A percentile compares a stretch with the other conserved stretches of the same genome.
Evolutionary conservation across 2,329 filamentous ascomycete species (phyloP).

Genomic region (Claviceps maximensis): DNA sequence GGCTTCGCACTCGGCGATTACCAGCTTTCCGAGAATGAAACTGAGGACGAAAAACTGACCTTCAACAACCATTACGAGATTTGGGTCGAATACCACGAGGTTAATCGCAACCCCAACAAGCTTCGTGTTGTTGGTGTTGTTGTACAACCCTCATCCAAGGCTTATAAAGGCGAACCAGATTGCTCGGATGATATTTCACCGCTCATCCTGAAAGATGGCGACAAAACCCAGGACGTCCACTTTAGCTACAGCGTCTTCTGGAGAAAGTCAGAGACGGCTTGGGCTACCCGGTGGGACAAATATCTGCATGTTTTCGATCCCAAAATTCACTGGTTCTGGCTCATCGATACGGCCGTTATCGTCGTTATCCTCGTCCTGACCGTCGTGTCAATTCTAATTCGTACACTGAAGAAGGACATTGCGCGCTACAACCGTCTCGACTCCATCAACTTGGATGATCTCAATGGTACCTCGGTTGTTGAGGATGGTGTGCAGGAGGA

Average conservation of each 20-base stretch:
- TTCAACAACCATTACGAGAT: conserved; percentile 98
- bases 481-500: conserved; percentile 96
- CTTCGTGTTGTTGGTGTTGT: conserved; percentile 85
- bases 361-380: conserved; percentile 84
- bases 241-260: conserved; percentile 93
- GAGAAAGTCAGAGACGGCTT: conserved; percentile 70
- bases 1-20: conserved; percentile 45
- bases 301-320: conserved; percentile 95
- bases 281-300: conserved; percentile 98
- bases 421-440: conserved; percentile 92
- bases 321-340: conserved; percentile 97
- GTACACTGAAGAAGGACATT: conserved; percentile 88
- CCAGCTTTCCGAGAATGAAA: conserved; percentile 45
- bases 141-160: conserved; percentile 67
- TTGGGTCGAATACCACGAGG: conserved; percentile 78
- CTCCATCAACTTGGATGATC: conserved; percentile 77
- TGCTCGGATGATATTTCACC: conserved; percentile 46
- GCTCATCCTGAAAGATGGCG: conserved; percentile 49
- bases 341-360: conserved; percentile 91
- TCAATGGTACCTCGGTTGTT: conserved; percentile 62
- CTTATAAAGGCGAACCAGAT: conserved; percentile 43
- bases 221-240: conserved; percentile 46
- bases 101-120: conserved; percentile 50
- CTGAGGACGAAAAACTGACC: conserved; percentile 41
- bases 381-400: conserved; percentile 80